Base-by-base conservation (phyloP, 169 alveolate genomes). In the Eimeria falciformis region DNA sequence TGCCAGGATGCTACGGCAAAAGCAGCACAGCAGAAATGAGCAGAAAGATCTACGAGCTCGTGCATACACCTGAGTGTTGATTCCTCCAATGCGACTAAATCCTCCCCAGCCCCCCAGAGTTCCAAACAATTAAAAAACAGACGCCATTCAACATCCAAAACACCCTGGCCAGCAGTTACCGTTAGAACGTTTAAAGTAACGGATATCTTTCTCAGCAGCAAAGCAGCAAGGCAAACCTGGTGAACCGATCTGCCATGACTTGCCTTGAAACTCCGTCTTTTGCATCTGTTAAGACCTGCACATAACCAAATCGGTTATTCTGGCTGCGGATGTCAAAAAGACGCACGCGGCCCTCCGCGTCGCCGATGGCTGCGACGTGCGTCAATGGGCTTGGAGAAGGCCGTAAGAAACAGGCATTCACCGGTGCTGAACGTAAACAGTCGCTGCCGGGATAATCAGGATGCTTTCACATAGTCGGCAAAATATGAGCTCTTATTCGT, bases 231-330 rank as follows among this genome's bases (percentile, higher is more conserved):
- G 11, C 23, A 21, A 50, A 50, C 11, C 18, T 1, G 18, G 62
- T 50, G 62, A 0, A 50, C 0, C 62, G 18, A 50, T 12, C 11
- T n/a, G 73, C 29, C 17, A 62, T 62, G 12, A n/a, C 17, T 12
- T 62, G 25, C 73, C 73, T 62, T n/a, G 73, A 62, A n/a, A 62
- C 25, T 14, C 37, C 73, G 73, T 62, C 73, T n/a, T 62, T 62
- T n/a, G 73, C 73, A 29, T 62, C 73, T 9, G n/a, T 0, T 29
- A 62, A 62, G 33, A 62, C 73, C 73, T 62, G 73, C 37, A 62
- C 29, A 29, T 62, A 62, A 9, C 73, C 73, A 2, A 62, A 62
- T 14, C 73, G n/a, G 0, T n/a, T 12, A 29, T n/a, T 29, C 29
- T 29, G 14, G 1, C 73, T n/a, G 14, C 73, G 12, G 17, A 68